Evolutionary conservation across 202 grass and related monocot genomes (phyloP), one percentile per base, ranked within the genome.

Genomic region (Eragrostis tef): DNA sequence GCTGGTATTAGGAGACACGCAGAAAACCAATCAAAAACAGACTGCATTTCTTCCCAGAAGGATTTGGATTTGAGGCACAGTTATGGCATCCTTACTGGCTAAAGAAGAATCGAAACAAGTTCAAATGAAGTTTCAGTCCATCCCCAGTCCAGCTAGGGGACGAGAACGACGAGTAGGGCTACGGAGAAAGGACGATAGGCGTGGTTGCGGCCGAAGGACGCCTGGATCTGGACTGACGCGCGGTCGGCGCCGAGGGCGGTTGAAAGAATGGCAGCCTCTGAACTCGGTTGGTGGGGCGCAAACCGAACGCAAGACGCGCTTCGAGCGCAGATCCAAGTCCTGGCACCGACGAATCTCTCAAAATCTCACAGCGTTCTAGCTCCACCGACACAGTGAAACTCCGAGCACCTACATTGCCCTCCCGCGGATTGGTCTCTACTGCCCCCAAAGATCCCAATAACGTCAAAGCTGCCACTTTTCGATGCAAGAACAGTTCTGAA

Each of bases 311-410:
- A 34, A 24, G 9, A 59, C 15, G 52, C 8, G 50, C 39, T 6
- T 19, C 22, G 21, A 58, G 39, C 51, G 20, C 51, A 67, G 61
- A 71, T 60, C 42, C 78, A 64, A 36, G 41, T 56, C 46, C 45
- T 2, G 27, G 27, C 20, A 58, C 62, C 12, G 41, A 86, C 72
- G 59, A 77, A 81, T 74, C 69, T 73, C 73, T 9, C 65, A 63
- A 73, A 87, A 85, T 81, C 81, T 50, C 89, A 26, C 15, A 60
- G 48, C 22, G 54, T 19, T 64, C 67, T 54, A 11, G 70, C 73
- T 62, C 85, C 85, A 81, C 85, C 85, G 78, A 88, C 85, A 80
- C 67, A 71, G 16, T 52, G 67, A 8, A 29, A 77, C 52, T 65
- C 14, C 44, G 29, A 49, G 47, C 27, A 20, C 63, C 63, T 31